Evolutionary conservation across 2,329 filamentous ascomycete species (phyloP), one percentile per base, ranked within the genome.

Genomic region (Epichloe bromicola): DNA sequence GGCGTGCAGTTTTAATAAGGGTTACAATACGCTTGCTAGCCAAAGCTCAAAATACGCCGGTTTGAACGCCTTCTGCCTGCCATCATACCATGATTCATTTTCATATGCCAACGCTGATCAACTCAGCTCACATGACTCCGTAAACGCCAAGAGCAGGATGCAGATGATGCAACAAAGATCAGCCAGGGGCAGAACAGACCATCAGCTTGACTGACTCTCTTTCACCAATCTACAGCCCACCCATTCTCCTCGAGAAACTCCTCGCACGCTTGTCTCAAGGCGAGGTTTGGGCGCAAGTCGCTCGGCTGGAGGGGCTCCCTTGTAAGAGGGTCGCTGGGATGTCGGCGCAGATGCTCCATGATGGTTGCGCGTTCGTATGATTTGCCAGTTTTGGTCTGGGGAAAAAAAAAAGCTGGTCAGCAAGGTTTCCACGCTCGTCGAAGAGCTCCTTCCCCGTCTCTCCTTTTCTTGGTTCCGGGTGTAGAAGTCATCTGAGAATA

Each of bases 311-410:
- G 74, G 0, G 85, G 80, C 55, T 89, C 84, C 41, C 91, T 75
- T 1, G 91, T 96, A 37, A 97, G 66, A 0, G 93, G 93, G 64
- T 98, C 93, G 14, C 79, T 85, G 1, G 75, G 75, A 36, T 80
- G 80, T 20, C 85, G 75, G 60, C 85, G 84, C 26, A 98, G 74
- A 63, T 96, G 89, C 66, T 95, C 88, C 61, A 89, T 74, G 54
- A 98, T 85, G 15, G 86, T 86, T 0, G 86, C 76, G 41, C 91
- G 79, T 65, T 97, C 93, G 64, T 95, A 98, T 1, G 86, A 93
- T 56, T 90, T 86, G 12, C 93, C 93, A 1, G 85, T 90, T 61
- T 86, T 89, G 1, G 87, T 91, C 83, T 73, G 8, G 36, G 7
- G 19, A 19, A 19, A 26, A 23, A 23, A 0, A 19, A 30, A 30